Evolutionary conservation across 164 flowering plant genomes (phyloP), one percentile per base, ranked within the genome.

Genomic region (Sedum album): DNA sequence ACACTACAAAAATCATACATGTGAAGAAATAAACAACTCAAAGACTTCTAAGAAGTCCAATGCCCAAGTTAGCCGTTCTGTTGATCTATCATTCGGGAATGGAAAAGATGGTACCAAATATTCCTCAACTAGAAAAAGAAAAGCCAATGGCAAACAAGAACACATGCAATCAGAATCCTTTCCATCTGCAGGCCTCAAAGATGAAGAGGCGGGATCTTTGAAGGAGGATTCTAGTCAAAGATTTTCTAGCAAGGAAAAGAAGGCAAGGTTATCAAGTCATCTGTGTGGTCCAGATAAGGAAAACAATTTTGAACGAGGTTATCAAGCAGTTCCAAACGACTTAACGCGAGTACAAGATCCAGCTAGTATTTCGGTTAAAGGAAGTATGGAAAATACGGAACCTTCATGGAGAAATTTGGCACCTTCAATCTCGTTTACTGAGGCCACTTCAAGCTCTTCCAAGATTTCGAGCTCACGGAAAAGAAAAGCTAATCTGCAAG

Each of bases 361-460:
- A 11, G 76, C 72, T 26, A 78, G 70, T 28, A 31, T 55, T 42
- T 49, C 7, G 38, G 3, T 35, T 35, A 35, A 35, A 35, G 38
- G 38, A 35, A 7, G 38, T 35, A 35, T 3, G 38, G 38, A 35
- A 35, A 7, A 79, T 66, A 31, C 53, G 39, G 87, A 85, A 70
- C 72, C 76, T 60, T 63, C 74, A 66, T 85, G 78, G 77, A 85
- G 72, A 81, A 89, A 89, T 69, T 68, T 71, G 41, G 82, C 78
- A 73, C 68, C 78, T 67, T 57, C 51, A 39, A 87, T 81, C 38
- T 74, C 82, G 49, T 67, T 76, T 33, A 39, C 25, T n/a, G 90
- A 90, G 20, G 90, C 95, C 21, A 84, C 93, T 73, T 94, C 98
- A 33, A 94, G 97, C 81, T 89, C 97, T 66, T 94, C 96, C 14